Evolutionary conservation across 345 rosid species (phyloP), one percentile per base, ranked within the genome.

Genomic region (Rhizophora mangle): DNA sequence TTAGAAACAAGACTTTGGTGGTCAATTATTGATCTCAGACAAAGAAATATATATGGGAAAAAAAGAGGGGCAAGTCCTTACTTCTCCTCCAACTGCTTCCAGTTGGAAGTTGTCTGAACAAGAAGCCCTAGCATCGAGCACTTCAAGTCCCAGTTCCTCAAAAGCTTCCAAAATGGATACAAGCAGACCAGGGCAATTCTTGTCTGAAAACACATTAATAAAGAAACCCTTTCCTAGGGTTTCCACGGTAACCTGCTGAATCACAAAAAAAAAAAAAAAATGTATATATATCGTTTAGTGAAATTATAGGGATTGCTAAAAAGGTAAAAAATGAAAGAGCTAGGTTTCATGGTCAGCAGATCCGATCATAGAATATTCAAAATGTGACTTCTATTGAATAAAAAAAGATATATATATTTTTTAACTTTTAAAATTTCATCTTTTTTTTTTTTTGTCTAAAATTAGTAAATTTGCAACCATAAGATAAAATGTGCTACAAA

Each of bases 121-220:
- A 57, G 89, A 87, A 84, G 79, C 89, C 79, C 84, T 85, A 82
- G 89, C 92, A 56, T 87, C 87, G 43, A 77, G 79, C 52, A 87
- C 85, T 43, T 85, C 83, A 37, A 87, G 89, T 31, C 89, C 86
- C 60, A 87, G 81, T 64, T 82, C 84, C 58, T 87, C 92, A 52
- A 87, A 87, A 18, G 84, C 86, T 75, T 87, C 84, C 31, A 87
- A 64, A 72, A 87, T 74, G 58, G 83, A 87, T 29, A 87, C 87
- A 4, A 87, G 83, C 78, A 87, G 72, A 57, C 92, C 86, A 1
- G 86, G 85, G 67, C 86, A 77, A 55, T 82, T 83, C 75, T 75
- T 77, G 71, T 82, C 83, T 53, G 83, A 72, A 30, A 73, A 73
- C 47, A 85, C 88, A 70, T 83, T 87, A 49, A 87, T 85, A 20